A percentile compares a stretch with the other conserved stretches of the same genome.
Conservation (phyloP, 345 rosid species). For the Erodium maritimum region DNA sequence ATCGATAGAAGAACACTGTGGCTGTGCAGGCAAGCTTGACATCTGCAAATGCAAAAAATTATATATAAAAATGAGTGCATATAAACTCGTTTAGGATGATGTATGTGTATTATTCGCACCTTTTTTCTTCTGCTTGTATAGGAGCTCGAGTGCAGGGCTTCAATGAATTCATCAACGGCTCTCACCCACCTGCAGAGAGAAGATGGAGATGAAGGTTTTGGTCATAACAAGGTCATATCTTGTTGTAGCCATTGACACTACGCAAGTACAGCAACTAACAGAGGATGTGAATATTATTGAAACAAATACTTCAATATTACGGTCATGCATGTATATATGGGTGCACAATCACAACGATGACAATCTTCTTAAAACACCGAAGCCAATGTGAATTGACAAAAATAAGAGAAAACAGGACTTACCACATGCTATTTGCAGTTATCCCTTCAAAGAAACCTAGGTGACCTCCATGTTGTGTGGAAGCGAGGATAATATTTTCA, state of each 20-base stretch:
- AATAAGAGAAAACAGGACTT: conserved; percentile 5
- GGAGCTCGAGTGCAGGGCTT: conserved; percentile 16
- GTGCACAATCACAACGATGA: no score
- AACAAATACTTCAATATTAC: no score
- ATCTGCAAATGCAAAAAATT: no score
- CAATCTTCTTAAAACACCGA: no score
- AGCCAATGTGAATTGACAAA: neutral
- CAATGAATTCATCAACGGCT: conserved; percentile 24
- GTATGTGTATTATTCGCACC: conserved; percentile 14
- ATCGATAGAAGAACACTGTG: conserved; percentile 22
- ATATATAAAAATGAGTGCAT: no score
- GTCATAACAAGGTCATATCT: no score
- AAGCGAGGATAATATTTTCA: conserved; percentile 23
- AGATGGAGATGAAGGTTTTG: no score
- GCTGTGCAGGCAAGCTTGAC: conserved; percentile 1
- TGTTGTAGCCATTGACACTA: no score
- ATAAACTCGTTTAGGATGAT: no score
- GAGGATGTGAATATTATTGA: no score
- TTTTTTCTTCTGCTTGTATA: conserved; percentile 12
- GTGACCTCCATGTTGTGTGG: conserved; percentile 33
- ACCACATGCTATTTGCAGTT: conserved; percentile 26
- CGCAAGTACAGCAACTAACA: no score
- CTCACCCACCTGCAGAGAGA: conserved; percentile 36
- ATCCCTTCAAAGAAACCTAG: conserved; percentile 24
- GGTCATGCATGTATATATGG: no score